Percentiles rank a stretch among this genome's conserved stretches.
phyloP scores from a whole-genome alignment of 2,329 filamentous ascomycete genomes.

The Cladosporium sp. region DNA sequence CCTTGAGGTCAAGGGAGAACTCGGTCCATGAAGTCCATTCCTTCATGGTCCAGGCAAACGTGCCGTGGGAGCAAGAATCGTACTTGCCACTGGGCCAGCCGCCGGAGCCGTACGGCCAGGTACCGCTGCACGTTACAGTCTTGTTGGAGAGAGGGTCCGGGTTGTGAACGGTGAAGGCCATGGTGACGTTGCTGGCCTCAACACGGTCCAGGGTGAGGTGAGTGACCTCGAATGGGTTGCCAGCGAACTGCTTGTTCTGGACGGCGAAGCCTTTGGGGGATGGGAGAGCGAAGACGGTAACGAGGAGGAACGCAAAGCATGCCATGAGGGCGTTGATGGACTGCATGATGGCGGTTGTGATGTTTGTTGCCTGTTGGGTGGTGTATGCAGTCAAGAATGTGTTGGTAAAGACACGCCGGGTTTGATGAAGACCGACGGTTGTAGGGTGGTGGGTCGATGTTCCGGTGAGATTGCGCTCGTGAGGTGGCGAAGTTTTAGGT shows the following conservation, averaged over 20 bases:
- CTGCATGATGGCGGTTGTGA: slow-evolving; percentile 8
- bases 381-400: neutral
- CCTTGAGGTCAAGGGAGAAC: slow-evolving; percentile 31
- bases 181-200: slow-evolving; percentile 25
- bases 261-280: neutral
- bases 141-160: slow-evolving; percentile 32
- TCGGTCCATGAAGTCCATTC: slow-evolving; percentile 22
- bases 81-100: slow-evolving; percentile 28
- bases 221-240: slow-evolving; percentile 25
- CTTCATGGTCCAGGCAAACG: slow-evolving; percentile 31
- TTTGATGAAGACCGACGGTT: neutral
- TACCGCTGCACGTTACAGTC: slow-evolving; percentile 27
- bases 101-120: slow-evolving; percentile 26
- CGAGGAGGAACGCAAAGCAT: neutral
- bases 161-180: slow-evolving; percentile 33
- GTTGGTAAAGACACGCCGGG: neutral
- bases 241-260: slow-evolving; percentile 5
- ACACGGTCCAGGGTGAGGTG: slow-evolving; percentile 24
- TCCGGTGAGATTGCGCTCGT: neutral
- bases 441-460: neutral
- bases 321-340: neutral
- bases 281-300: slow-evolving; percentile 1
- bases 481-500: neutral
- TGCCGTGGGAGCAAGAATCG: slow-evolving; percentile 26
- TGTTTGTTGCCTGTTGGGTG: neutral